Conservation (phyloP, 495 filamentous ascomycete species). For the Delitschia confertaspora region DNA sequence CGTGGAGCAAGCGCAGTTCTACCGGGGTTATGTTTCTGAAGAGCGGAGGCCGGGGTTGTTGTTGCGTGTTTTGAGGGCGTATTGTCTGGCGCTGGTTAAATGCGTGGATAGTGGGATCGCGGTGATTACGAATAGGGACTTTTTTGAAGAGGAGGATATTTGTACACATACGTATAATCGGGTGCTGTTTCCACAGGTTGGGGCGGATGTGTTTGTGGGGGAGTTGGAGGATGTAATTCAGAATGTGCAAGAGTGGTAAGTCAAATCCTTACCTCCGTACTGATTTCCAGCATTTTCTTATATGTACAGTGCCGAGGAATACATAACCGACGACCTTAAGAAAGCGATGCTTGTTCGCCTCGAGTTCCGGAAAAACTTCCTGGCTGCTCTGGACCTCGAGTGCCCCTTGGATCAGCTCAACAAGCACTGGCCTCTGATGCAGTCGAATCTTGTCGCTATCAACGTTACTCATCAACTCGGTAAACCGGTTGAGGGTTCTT, state of each 20-base stretch:
- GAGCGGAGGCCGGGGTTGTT: conserved; percentile 26
- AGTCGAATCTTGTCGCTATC: conserved; percentile 32
- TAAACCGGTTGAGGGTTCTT: conserved; percentile 61
- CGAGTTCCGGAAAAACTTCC: conserved; percentile 20
- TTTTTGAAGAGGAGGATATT: conserved; percentile 97
- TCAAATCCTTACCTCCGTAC: background rate
- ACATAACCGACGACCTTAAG: conserved; percentile 7
- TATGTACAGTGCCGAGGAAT: conserved; percentile 2
- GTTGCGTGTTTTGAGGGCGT: conserved; percentile 66
- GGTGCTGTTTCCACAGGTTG: conserved; percentile 49
- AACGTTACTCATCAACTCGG: conserved; percentile 52
- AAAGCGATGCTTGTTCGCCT: conserved; percentile 16
- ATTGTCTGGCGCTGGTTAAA: conserved; percentile 78
- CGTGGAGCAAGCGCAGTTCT: conserved; percentile 64
- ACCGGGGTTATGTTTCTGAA: conserved; percentile 8
- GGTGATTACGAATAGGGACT: conserved; percentile 66
- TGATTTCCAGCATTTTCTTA: background rate
- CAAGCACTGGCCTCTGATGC: conserved; percentile 14
- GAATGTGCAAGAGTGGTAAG: conserved; percentile 17
- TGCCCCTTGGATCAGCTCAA: conserved; percentile 6
- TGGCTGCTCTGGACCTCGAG: conserved; percentile 20
- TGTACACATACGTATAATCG: conserved; percentile 82
- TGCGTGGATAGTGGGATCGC: conserved; percentile 70
- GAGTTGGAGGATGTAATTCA: conserved; percentile 20
- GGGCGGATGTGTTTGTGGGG: conserved; percentile 17